Evolutionary conservation across 2,329 filamentous ascomycete genomes (phyloP).

Genomic region (Penicillium sp.): DNA sequence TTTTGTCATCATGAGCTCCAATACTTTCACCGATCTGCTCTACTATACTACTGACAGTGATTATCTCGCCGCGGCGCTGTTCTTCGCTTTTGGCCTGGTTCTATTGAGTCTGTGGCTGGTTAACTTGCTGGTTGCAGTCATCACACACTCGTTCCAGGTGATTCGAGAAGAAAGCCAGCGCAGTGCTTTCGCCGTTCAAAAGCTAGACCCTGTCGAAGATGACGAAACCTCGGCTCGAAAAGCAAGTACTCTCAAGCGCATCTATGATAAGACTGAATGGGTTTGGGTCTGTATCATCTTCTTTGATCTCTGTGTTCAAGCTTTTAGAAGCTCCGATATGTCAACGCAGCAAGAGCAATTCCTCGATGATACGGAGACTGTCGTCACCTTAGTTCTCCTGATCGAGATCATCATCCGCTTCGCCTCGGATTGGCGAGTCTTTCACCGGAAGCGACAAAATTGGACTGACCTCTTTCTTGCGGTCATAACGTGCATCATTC

Average conservation of each 20-base stretch:
- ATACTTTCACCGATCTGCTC: slow-evolving; percentile 92
- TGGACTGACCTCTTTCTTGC: slow-evolving; percentile 77
- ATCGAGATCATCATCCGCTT: slow-evolving; percentile 81
- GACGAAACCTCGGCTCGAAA: slow-evolving; percentile 35
- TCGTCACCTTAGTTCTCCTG: slow-evolving; percentile 74
- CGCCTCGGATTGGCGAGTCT: slow-evolving; percentile 72
- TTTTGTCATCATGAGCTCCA: slow-evolving; percentile 97
- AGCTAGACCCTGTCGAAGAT: slow-evolving; percentile 52
- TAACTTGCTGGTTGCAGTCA: slow-evolving; percentile 91
- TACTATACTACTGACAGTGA: slow-evolving; percentile 92
- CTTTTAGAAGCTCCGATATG: slow-evolving; percentile 75
- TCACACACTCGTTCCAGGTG: slow-evolving; percentile 96
- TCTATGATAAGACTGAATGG: slow-evolving; percentile 70
- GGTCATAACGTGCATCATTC: slow-evolving; percentile 76
- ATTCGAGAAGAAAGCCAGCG: slow-evolving; percentile 94
- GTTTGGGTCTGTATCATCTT: slow-evolving; percentile 80
- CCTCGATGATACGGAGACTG: slow-evolving; percentile 69
- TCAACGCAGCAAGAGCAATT: slow-evolving; percentile 57
- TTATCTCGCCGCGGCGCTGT: slow-evolving; percentile 80
- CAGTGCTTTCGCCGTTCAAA: slow-evolving; percentile 83
- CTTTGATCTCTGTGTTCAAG: slow-evolving; percentile 75
- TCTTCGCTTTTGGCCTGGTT: slow-evolving; percentile 69
- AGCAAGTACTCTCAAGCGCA: slow-evolving; percentile 57
- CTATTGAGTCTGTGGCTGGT: slow-evolving; percentile 96
- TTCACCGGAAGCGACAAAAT: slow-evolving; percentile 71